Evolutionary conservation across 371 early-diverging fungal genomes (phyloP).

Genomic region (Rhizomucor miehei): DNA sequence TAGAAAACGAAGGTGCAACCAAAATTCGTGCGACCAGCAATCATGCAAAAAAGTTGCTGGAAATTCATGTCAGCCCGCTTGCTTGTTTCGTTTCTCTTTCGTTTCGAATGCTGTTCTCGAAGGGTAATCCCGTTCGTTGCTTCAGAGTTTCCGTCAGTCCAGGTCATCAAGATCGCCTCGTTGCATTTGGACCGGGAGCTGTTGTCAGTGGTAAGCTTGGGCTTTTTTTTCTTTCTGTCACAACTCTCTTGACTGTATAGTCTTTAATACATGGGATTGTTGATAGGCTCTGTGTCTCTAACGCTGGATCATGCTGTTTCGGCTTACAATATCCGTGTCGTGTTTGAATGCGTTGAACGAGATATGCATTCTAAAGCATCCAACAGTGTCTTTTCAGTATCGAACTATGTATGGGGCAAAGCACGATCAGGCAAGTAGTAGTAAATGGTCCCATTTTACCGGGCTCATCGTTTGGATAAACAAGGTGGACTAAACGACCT

Average conservation of each 20-base stretch:
- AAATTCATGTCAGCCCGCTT: background rate
- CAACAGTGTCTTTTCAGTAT: constrained; percentile 32
- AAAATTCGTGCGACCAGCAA: too few relatives aligned
- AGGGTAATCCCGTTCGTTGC: constrained; percentile 16
- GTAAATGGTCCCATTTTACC: background rate
- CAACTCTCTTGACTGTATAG: background rate
- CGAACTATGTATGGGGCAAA: constrained; percentile 28
- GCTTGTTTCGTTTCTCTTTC: constrained; percentile 2
- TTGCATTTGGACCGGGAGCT: constrained; percentile 47
- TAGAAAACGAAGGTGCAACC: background rate
- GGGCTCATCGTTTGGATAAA: background rate
- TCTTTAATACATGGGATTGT: background rate
- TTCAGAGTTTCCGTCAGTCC: constrained; percentile 28
- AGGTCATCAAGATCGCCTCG: constrained; percentile 24
- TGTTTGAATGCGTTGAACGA: constrained; percentile 32
- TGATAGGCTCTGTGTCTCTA: constrained; percentile 34
- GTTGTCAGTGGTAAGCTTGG: constrained; percentile 35
- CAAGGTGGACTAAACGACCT: background rate
- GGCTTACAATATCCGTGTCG: constrained; percentile 27
- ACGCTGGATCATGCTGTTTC: constrained; percentile 26
- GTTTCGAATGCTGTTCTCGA: constrained; percentile 20
- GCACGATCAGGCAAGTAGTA: constrained; percentile 6
- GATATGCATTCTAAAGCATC: constrained; percentile 2
- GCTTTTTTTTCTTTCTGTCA: background rate
- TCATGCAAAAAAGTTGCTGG: background rate